phyloP scores from a whole-genome alignment of 23 red algal species.

The Agarophyton chilense region DNA sequence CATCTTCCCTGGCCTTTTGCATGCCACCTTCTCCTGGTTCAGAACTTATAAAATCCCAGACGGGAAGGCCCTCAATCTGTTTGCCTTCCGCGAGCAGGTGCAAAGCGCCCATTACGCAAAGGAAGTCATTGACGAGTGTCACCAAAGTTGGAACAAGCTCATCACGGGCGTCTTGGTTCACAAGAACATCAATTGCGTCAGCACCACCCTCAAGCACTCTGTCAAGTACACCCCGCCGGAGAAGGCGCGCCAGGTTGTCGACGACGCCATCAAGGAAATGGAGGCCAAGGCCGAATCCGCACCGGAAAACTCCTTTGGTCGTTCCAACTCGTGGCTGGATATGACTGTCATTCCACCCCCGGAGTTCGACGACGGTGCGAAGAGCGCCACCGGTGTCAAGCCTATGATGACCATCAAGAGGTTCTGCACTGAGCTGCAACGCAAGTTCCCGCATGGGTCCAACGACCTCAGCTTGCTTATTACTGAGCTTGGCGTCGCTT shows the following conservation, averaged over 20 bases:
- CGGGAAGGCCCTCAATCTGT: slow-evolving; percentile 92
- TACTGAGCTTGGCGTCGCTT: slow-evolving; percentile 91
- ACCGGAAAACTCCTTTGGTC: slow-evolving; percentile 23
- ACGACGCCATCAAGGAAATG: slow-evolving; percentile 58
- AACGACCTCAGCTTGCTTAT: slow-evolving; percentile 92
- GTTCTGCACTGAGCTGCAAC: slow-evolving; percentile 93
- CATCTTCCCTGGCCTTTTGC: slow-evolving; percentile 86
- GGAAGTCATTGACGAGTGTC: slow-evolving; percentile 94
- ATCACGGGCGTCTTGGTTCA: slow-evolving; percentile 81
- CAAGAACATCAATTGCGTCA: slow-evolving; percentile 87
- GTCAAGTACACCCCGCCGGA: slow-evolving; percentile 34
- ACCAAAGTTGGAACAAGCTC: slow-evolving; percentile 88
- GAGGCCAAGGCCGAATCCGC: slow-evolving; percentile 24
- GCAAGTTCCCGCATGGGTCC: slow-evolving; percentile 94
- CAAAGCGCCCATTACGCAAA: slow-evolving; percentile 84
- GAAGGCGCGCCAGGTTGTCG: slow-evolving; percentile 60
- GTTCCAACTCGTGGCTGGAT: slow-evolving; percentile 60
- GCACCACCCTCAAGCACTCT: slow-evolving; percentile 79
- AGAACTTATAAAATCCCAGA: slow-evolving; percentile 96
- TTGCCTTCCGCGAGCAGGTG: slow-evolving; percentile 96
- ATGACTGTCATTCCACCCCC: slow-evolving; percentile 76
- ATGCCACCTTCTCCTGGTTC: slow-evolving; percentile 99
- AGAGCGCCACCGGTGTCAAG: slow-evolving; percentile 11
- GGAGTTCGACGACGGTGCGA: slow-evolving; percentile 31
- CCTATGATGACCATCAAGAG: slow-evolving; percentile 97